Percentiles rank a stretch among this genome's conserved stretches.
Evolutionary conservation across 441 rosid genomes (phyloP).

Genomic region (Gossypium aridum): DNA sequence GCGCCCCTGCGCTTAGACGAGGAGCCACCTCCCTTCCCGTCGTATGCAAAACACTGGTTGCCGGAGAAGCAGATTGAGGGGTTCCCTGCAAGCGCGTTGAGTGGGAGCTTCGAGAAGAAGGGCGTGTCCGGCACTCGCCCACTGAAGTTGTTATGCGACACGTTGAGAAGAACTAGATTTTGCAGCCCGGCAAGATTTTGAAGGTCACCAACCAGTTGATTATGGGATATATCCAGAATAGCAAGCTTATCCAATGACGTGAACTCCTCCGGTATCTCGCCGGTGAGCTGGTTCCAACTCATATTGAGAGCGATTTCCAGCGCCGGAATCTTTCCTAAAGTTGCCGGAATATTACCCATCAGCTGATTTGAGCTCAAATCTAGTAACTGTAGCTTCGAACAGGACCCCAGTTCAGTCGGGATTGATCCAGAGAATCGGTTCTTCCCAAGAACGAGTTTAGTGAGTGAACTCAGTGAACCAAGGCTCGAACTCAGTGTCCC

Average conservation of each 20-base stretch:
- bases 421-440: constrained; percentile 48
- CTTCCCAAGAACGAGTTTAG: constrained; percentile 44
- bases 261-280: constrained; percentile 51
- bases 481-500: constrained; percentile 39
- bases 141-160: constrained; percentile 71
- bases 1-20: constrained; percentile 28
- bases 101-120: constrained; percentile 75
- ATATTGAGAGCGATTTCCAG: constrained; percentile 75
- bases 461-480: constrained; percentile 46
- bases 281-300: constrained; percentile 63
- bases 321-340: constrained; percentile 55
- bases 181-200: constrained; percentile 47
- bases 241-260: constrained; percentile 57
- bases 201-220: constrained; percentile 57
- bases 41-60: constrained; percentile 27
- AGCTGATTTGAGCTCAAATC: constrained; percentile 53
- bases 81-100: constrained; percentile 58
- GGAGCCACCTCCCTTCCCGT: constrained; percentile 5
- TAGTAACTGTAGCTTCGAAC: constrained; percentile 52
- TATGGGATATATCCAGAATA: constrained; percentile 55
- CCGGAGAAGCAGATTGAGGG: constrained; percentile 57
- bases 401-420: constrained; percentile 51
- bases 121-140: constrained; percentile 74
- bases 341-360: constrained; percentile 49
- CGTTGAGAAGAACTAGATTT: constrained; percentile 76